Evolutionary conservation across 352 stramenopile genomes (phyloP), one percentile per base, ranked within the genome.

Genomic region (Phytophthora sansomeana): DNA sequence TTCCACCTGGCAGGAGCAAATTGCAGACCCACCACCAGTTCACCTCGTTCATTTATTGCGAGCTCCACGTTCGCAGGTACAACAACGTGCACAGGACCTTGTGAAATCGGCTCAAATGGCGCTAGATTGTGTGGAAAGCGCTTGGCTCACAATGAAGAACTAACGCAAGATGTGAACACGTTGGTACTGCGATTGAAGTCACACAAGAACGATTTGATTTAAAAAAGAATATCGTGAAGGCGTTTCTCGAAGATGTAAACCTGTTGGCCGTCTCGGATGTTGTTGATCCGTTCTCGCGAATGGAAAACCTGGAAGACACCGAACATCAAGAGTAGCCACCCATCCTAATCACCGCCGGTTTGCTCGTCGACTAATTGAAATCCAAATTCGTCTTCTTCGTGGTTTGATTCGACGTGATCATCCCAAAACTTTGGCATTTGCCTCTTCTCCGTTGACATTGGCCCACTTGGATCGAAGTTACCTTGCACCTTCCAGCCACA

Each of bases 401-500:
- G 10, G 36, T 16, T 43, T 43, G 9, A 16, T 3, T 21, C 36
- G 6, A 17, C 36, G 21, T 16, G 19, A 3, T 43, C 13, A 8
- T 16, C 36, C 36, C 36, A 43, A 43, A 43, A 43, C 16, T 43
- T 43, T 9, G 36, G 35, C 35, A 46, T 33, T 21, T 6, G 2
- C n/a, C 42, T 32, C 29, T 33, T 26, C 19, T 57, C 32, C 4
- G 49, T 57, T 36, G 49, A 62, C 14, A 69, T 10, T 16, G 36
- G 56, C 14, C 46, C 56, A 10, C 26, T 41, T 2, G 63, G 58
- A 30, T 70, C 50, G 48, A 77, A 73, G 28, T 47, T 16, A 14
- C 47, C 21, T 29, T 64, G 46, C 0, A 36, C 4, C 0, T 58
- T 67, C 39, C 47, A 74, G 6, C 54, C 63, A 14, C 63, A 69